phyloP scores from a whole-genome alignment of 2,329 filamentous ascomycete genomes.

The Colletotrichum karsti region DNA sequence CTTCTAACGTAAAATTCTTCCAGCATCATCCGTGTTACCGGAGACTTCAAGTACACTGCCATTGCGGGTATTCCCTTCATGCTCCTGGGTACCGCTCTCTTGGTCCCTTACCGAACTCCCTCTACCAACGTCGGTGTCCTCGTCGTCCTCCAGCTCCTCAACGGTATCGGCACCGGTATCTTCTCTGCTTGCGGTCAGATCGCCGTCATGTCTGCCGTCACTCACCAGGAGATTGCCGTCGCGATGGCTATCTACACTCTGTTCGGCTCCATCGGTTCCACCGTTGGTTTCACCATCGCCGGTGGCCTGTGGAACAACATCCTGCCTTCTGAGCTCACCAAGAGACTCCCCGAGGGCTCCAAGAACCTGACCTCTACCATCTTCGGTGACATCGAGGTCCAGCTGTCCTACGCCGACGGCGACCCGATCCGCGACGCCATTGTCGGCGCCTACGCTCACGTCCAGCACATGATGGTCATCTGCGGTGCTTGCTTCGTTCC shows the following conservation, averaged over 20 bases:
- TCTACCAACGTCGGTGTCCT: constrained; percentile 41
- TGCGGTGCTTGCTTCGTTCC: constrained; percentile 45
- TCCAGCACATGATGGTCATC: constrained; percentile 51
- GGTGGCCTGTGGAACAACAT: constrained; percentile 43
- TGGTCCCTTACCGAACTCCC: constrained; percentile 45
- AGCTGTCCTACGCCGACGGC: constrained; percentile 49
- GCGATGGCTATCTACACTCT: constrained; percentile 42
- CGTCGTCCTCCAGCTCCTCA: constrained; percentile 48
- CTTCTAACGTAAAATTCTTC: constrained; percentile 33
- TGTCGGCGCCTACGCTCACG: constrained; percentile 54
- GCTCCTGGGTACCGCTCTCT: constrained; percentile 37
- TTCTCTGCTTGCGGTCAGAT: constrained; percentile 48
- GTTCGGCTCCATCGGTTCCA: constrained; percentile 40
- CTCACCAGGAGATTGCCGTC: constrained; percentile 42
- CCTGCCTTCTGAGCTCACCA: constrained; percentile 46
- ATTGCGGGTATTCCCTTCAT: constrained; percentile 45
- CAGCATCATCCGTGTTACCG: constrained; percentile 38
- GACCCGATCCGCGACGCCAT: constrained; percentile 52
- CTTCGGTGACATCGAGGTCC: constrained; percentile 41
- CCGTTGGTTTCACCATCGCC: constrained; percentile 41
- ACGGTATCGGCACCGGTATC: constrained; percentile 42
- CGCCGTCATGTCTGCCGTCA: constrained; percentile 40
- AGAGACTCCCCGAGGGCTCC: constrained; percentile 46
- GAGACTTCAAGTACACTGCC: constrained; percentile 42
- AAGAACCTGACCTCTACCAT: constrained; percentile 50